Percentiles rank a stretch among this genome's conserved stretches.
Evolutionary conservation across 73 alveolate species (phyloP).

Genomic region (Paramecium sonneborni): DNA sequence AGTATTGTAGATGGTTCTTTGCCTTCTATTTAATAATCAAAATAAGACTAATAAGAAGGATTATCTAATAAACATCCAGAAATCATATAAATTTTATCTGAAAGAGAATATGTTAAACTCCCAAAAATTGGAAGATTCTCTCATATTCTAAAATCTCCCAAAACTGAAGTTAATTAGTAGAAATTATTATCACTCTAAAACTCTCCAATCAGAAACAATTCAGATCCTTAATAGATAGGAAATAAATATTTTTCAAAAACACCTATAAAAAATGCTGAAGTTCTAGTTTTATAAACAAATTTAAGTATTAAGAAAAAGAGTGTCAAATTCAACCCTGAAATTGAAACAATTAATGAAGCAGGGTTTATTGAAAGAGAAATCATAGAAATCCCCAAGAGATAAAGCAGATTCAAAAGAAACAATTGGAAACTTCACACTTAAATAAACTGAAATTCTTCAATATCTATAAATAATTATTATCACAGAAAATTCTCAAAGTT

Average conservation of each 20-base stretch:
- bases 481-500: neutral
- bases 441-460: neutral
- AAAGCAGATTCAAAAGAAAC: neutral
- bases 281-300: neutral
- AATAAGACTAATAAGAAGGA: neutral
- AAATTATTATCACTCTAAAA: neutral
- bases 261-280: neutral
- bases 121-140: neutral
- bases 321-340: neutral
- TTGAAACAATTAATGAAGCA: neutral
- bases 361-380: neutral
- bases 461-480: constrained; percentile 19
- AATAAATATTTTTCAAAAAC: neutral
- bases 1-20: neutral
- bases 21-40: neutral
- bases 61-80: neutral
- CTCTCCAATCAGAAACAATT: neutral
- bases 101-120: neutral
- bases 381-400: neutral
- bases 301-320: neutral
- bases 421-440: neutral
- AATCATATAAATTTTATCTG: neutral
- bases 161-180: neutral
- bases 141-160: neutral
- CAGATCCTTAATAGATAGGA: neutral